These are phyloP conservation scores for Apiospora aurea DNA, from an alignment of 2,329 filamentous ascomycete genomes.

Conservation along the genomic window DNA sequence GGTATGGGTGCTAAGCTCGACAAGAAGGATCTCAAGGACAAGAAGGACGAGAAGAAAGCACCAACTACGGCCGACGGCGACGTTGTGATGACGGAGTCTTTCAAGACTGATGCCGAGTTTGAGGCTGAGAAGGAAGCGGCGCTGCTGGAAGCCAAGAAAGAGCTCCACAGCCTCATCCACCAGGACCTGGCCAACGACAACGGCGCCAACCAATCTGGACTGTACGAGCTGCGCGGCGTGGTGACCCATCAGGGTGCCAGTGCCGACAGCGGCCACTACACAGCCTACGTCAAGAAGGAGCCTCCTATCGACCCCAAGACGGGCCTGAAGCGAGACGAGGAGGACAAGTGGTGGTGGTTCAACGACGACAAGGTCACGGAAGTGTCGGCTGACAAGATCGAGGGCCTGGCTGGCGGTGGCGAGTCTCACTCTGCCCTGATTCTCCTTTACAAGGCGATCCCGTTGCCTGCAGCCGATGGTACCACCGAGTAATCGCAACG, in stretches of 20 bases:
- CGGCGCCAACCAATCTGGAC: conserved; percentile 88
- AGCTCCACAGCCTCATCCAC: conserved; percentile 80
- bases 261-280: conserved; percentile 98
- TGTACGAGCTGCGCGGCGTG: conserved; percentile 93
- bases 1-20: conserved; percentile 58
- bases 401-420: conserved; percentile 86
- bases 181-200: conserved; percentile 77
- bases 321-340: conserved; percentile 80
- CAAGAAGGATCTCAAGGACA: conserved; percentile 50
- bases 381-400: conserved; percentile 89
- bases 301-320: conserved; percentile 74
- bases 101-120: conserved; percentile 93
- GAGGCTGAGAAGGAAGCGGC: conserved; percentile 83
- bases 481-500: conserved; percentile 37
- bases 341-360: conserved; percentile 99
- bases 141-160: conserved; percentile 83
- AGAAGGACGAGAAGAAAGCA: conserved; percentile 47
- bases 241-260: conserved; percentile 97
- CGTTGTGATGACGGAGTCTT: conserved; percentile 75
- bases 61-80: conserved; percentile 66
- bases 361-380: conserved; percentile 98
- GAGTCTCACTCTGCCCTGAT: conserved; percentile 86
- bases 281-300: conserved; percentile 95
- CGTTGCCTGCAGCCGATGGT: conserved; percentile 66
- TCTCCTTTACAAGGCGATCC: conserved; percentile 77